Base-by-base conservation (phyloP, 2,329 filamentous ascomycete genomes). In the Ascochyta clinopodiicola region DNA sequence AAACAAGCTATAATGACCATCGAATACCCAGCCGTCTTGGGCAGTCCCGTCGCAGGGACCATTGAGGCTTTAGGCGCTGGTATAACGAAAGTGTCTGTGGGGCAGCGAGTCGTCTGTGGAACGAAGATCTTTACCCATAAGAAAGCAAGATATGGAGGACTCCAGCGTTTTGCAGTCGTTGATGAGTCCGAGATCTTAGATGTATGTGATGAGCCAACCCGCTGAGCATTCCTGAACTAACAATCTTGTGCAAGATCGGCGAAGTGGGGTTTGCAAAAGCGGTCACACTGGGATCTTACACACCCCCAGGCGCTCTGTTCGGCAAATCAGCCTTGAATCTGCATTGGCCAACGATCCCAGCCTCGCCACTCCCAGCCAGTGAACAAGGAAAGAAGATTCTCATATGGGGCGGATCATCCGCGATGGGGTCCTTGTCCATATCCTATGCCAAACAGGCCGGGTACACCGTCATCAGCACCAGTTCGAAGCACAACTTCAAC, bases 401-500 rank as follows among this genome's bases (percentile, higher is more conserved):
- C 5, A 68, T 81, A 13, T 81, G 77, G 76, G 79, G 77, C 25
- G 78, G 78, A 25, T 80, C 77, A 34, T 79, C 78, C 74, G 69
- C 64, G 68, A 63, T 60, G 59, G 63, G 74, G 64, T 46, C 78
- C 12, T 52, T 67, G 4, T 64, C 63, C 21, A 69, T 68, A 21
- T 62, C 62, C 4, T 67, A 69, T n/a, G 59, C 66, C 5, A 69
- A 68, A 34, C 59, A 53, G 54, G 62, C 64, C 6, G 58, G 67
- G 2, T 66, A 66, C 38, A 69, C 58, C 4, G 63, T 67, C 12
- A 63, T 69, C 7, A 62, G 48, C 29, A 70, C 64, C 0, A 59
- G 53, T 35, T 65, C 61, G 12, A 58, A 60, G 12, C 67, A 64
- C 31, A 70, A 67, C 36, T 59, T 64, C 40, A 38, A 44, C 10